Percentiles rank a stretch among this genome's conserved stretches.
These are phyloP conservation scores for Talaromyces sp. DNA, from an alignment of 2,329 filamentous ascomycete genomes.

Conservation along the genomic window DNA sequence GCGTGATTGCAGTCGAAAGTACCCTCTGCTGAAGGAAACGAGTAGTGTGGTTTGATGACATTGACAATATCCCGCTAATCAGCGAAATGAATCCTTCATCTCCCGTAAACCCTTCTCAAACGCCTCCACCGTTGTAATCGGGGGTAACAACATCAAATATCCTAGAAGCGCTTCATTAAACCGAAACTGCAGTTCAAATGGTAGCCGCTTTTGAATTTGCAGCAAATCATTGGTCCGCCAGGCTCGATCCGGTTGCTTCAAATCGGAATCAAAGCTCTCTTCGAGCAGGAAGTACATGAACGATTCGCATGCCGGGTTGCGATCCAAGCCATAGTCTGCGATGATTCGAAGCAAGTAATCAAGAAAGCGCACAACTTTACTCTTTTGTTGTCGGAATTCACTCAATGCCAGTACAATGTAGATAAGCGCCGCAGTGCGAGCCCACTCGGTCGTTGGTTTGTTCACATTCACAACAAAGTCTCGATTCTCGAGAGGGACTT, in stretches of 20 bases:
- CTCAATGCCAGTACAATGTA: slow-evolving; percentile 39
- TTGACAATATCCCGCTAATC: background rate
- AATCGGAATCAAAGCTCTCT: slow-evolving; percentile 34
- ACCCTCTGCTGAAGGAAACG: too few relatives aligned
- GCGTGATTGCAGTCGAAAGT: background rate
- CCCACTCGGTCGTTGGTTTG: slow-evolving; percentile 33
- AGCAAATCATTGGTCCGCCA: slow-evolving; percentile 39
- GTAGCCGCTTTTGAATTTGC: slow-evolving; percentile 34
- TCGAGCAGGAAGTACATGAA: slow-evolving; percentile 41
- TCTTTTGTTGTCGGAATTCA: slow-evolving; percentile 32
- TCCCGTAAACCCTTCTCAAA: slow-evolving; percentile 35
- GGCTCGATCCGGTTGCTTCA: slow-evolving; percentile 35
- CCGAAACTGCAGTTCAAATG: slow-evolving; percentile 36
- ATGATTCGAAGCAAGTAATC: slow-evolving; percentile 26
- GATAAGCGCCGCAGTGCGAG: slow-evolving; percentile 37
- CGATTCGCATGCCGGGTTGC: slow-evolving; percentile 37
- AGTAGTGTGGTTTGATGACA: too few relatives aligned
- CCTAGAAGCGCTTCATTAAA: slow-evolving; percentile 41
- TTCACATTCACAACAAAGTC: slow-evolving; percentile 35
- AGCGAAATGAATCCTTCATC: slow-evolving; percentile 2
- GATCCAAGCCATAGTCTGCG: slow-evolving; percentile 32
- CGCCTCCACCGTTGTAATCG: slow-evolving; percentile 31
- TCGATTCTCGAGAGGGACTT: slow-evolving; percentile 34
- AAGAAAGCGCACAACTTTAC: slow-evolving; percentile 35
- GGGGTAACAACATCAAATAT: slow-evolving; percentile 33